phyloP scores from a whole-genome alignment of 495 filamentous ascomycete genomes.

The Penicillium argentinense region DNA sequence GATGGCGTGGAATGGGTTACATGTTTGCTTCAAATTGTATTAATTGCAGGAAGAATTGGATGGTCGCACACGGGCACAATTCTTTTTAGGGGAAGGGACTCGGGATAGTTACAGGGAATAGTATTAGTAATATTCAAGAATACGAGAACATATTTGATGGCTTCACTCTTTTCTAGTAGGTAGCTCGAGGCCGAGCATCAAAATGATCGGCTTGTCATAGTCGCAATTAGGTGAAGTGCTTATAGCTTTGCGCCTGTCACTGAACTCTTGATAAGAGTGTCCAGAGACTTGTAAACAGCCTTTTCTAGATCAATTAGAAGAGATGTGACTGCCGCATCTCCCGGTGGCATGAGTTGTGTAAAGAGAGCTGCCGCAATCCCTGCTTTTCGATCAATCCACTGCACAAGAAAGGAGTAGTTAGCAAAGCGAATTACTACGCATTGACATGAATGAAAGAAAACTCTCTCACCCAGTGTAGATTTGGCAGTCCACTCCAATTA shows the following conservation, averaged over 20 bases:
- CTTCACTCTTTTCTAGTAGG: no score
- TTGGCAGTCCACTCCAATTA: slow-evolving; percentile 28
- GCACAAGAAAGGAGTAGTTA: background rate
- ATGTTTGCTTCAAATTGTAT: background rate
- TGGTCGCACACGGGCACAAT: no score
- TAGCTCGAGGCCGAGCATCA: no score
- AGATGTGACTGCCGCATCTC: slow-evolving; percentile 9
- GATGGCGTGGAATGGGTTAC: background rate
- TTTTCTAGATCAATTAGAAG: slow-evolving; percentile 6
- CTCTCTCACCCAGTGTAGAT: slow-evolving; percentile 23
- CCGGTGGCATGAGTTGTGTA: slow-evolving; percentile 10
- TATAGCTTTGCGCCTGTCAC: background rate
- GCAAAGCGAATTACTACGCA: background rate
- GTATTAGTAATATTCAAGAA: no score
- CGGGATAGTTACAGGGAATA: no score
- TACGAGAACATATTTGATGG: no score
- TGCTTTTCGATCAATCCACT: slow-evolving; percentile 10
- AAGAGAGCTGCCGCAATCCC: slow-evolving; percentile 9
- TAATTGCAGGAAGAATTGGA: no score
- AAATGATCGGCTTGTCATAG: no score
- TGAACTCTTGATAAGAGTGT: no score
- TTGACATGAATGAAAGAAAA: background rate
- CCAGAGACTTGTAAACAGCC: background rate
- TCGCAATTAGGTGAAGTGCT: no score
- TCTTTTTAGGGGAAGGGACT: no score